Conservation (phyloP, 108 stramenopile species). For the Stephanodiscus triporus region DNA sequence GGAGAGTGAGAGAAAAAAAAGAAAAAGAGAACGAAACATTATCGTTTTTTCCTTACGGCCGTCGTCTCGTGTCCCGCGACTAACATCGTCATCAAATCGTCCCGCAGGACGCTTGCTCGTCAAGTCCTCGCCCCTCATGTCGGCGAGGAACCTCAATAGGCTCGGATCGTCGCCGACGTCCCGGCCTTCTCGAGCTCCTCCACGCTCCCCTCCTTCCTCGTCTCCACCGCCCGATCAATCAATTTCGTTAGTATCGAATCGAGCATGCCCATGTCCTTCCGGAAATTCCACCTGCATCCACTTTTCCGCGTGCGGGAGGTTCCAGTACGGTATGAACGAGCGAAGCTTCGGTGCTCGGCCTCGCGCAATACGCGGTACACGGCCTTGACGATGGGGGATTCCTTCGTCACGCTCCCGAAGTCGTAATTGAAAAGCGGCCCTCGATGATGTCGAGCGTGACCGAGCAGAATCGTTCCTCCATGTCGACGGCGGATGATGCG, state of each 20-base stretch:
- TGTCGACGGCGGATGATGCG: constrained; percentile 72
- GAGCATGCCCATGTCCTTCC: constrained; percentile 88
- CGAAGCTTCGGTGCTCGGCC: constrained; percentile 87
- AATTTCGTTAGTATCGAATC: constrained; percentile 87
- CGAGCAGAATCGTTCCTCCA: constrained; percentile 92
- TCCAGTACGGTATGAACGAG: constrained; percentile 88
- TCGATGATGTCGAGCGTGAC: constrained; percentile 96
- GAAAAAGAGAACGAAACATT: too few relatives aligned
- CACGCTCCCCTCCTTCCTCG: constrained; percentile 74
- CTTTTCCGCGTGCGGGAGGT: constrained; percentile 88
- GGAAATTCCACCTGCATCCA: constrained; percentile 90
- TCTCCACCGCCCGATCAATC: constrained; percentile 80
- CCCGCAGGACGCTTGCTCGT: constrained; percentile 60
- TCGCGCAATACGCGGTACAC: constrained; percentile 90
- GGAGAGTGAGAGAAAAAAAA: too few relatives aligned
- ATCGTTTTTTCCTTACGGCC: too few relatives aligned
- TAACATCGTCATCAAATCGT: constrained; percentile 98
- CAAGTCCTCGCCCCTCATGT: constrained; percentile 92
- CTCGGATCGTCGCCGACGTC: constrained; percentile 83
- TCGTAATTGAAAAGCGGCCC: constrained; percentile 94
- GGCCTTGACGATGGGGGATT: constrained; percentile 90
- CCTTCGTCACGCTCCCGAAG: constrained; percentile 89
- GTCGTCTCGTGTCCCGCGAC: constrained; percentile 99
- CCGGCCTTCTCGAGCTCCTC: constrained; percentile 82
- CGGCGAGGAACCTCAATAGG: constrained; percentile 82